Percentiles rank a stretch among this genome's conserved stretches.
phyloP scores from a whole-genome alignment of 139 green algal genomes.

The Pseudopediastrum boryanum region DNA sequence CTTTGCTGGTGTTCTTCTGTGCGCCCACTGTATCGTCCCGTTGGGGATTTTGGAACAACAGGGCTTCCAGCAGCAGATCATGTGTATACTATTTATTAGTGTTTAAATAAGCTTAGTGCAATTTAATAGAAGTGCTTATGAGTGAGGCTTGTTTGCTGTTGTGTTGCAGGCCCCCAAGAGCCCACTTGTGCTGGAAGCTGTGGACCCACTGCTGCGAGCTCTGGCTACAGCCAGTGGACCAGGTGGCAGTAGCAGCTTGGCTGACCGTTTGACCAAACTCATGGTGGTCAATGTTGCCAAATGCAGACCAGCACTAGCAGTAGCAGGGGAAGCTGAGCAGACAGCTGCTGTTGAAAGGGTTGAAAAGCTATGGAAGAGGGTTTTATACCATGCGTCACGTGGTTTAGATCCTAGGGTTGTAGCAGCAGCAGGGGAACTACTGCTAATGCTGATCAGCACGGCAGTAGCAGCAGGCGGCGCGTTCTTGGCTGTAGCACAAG shows the following conservation, averaged over 20 bases:
- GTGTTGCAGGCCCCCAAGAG: constrained; percentile 47
- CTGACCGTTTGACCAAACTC: constrained; percentile 56
- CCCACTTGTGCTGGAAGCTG: constrained; percentile 51
- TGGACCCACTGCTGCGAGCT: constrained; percentile 61
- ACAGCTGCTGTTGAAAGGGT: not conserved
- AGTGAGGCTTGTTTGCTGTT: no score
- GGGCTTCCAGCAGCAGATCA: no score
- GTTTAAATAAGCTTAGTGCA: no score
- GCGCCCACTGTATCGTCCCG: no score
- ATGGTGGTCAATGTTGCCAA: constrained; percentile 44
- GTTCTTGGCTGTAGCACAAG: constrained; percentile 10
- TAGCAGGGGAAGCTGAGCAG: not conserved
- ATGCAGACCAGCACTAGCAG: constrained; percentile 13
- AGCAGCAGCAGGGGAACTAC: constrained; percentile 40
- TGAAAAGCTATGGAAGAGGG: constrained; percentile 19
- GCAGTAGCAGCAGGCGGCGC: constrained; percentile 9
- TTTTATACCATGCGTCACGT: constrained; percentile 63
- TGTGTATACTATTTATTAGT: no score
- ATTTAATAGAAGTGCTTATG: no score
- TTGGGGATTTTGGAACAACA: no score
- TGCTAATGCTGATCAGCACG: constrained; percentile 40
- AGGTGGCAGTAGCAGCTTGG: constrained; percentile 42
- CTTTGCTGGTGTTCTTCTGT: no score
- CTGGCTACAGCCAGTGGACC: constrained; percentile 44
- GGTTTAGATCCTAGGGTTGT: constrained; percentile 40